A percentile compares a stretch with the other conserved stretches of the same genome.
Conservation (phyloP, 192 early-diverging fungal genomes). For the Coemansia asiatica region DNA sequence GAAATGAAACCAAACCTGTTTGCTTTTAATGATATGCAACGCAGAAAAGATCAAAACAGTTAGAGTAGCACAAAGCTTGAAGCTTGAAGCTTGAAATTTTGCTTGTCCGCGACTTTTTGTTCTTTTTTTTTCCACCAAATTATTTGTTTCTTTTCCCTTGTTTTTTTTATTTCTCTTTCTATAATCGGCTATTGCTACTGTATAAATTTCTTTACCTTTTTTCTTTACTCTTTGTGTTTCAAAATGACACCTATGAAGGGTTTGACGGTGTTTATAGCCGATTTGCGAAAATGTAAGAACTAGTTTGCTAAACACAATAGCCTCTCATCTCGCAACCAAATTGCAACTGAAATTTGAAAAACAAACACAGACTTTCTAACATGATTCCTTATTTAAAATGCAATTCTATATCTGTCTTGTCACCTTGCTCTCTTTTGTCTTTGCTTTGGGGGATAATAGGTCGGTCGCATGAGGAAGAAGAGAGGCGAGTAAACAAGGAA, state of each 20-base stretch:
- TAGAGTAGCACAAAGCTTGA: too few relatives aligned
- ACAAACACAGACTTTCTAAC: neutral
- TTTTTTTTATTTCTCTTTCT: neutral
- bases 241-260: conserved; percentile 76
- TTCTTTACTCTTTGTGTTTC: too few relatives aligned
- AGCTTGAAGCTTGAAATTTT: too few relatives aligned
- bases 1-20: too few relatives aligned
- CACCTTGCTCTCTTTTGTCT: too few relatives aligned
- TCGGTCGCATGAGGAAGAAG: conserved; percentile 93
- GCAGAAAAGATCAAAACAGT: too few relatives aligned
- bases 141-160: neutral
- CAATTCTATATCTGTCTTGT: neutral
- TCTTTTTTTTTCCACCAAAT: conserved; percentile 9
- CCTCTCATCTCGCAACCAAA: neutral
- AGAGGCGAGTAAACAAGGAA: conserved; percentile 99
- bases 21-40: too few relatives aligned
- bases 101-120: neutral
- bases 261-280: conserved; percentile 93
- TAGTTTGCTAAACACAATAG: neutral
- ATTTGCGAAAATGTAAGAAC: conserved; percentile 93
- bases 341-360: neutral
- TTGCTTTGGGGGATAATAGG: conserved; percentile 52
- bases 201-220: neutral
- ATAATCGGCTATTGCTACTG: too few relatives aligned
- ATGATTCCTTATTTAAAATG: too few relatives aligned